A percentile compares a stretch with the other conserved stretches of the same genome.
phyloP scores from a whole-genome alignment of 164 flowering plant genomes.

The Piper longum region DNA sequence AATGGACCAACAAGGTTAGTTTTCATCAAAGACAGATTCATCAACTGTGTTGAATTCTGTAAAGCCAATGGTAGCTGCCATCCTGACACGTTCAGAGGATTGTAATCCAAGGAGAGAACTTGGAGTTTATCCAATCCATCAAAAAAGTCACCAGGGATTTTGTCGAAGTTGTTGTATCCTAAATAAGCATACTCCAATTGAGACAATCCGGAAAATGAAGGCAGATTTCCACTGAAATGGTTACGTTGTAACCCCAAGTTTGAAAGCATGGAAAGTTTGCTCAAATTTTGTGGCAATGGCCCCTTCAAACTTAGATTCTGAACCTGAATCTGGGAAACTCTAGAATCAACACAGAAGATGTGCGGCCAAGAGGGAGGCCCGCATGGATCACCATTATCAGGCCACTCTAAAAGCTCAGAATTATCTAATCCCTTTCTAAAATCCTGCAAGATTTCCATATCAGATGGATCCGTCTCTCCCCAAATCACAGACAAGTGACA shows the following conservation, averaged over 20 bases:
- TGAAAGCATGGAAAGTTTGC: constrained; percentile 35
- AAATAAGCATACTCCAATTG: constrained; percentile 45
- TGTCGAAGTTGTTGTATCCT: constrained; percentile 50
- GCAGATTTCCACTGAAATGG: constrained; percentile 44
- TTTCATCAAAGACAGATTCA: constrained; percentile 28
- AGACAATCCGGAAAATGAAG: constrained; percentile 56
- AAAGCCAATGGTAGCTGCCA: constrained; percentile 52
- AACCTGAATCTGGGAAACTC: constrained; percentile 71
- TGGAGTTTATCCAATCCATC: constrained; percentile 36
- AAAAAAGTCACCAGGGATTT: constrained; percentile 62
- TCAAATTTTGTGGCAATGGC: constrained; percentile 51
- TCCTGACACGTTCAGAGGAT: constrained; percentile 51
- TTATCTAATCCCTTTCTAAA: constrained; percentile 59
- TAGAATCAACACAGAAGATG: constrained; percentile 36
- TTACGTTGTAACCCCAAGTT: constrained; percentile 69
- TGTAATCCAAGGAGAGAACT: constrained; percentile 55
- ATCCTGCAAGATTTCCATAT: constrained; percentile 38
- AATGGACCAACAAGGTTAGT: constrained; percentile 47
- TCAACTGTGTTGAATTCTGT: constrained; percentile 35
- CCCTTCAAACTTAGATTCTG: constrained; percentile 47
- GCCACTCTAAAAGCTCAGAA: constrained; percentile 68
- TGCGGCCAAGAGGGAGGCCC: constrained; percentile 55
- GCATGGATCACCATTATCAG: constrained; percentile 56
- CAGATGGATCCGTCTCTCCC: constrained; percentile 43
- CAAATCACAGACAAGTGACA: constrained; percentile 10